phyloP scores from a whole-genome alignment of 805 yeast species.

The Candida broadrunensis region DNA sequence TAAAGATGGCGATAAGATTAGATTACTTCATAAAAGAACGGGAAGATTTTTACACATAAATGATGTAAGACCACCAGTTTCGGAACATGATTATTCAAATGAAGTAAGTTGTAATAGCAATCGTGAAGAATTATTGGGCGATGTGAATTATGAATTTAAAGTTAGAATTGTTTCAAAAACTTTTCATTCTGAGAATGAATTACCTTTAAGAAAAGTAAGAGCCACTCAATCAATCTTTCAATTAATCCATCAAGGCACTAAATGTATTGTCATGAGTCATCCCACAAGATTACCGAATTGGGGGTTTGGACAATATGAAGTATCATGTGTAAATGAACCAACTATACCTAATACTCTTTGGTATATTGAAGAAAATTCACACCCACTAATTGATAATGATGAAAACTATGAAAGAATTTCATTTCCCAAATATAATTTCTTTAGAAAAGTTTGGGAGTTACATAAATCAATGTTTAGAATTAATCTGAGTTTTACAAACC shows the following conservation, averaged over 20 bases:
- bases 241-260: conserved; percentile 61
- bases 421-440: conserved; percentile 30
- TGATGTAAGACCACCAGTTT: conserved; percentile 78
- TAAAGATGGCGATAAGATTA: conserved; percentile 53
- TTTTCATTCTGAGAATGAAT: conserved; percentile 29
- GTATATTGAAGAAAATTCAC: conserved; percentile 65
- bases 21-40: conserved; percentile 70
- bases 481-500: conserved; percentile 44
- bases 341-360: conserved; percentile 65
- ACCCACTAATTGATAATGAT: conserved; percentile 40
- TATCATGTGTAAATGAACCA: conserved; percentile 78
- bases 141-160: conserved; percentile 67
- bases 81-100: conserved; percentile 85
- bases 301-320: conserved; percentile 87
- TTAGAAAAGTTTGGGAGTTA: conserved; percentile 51
- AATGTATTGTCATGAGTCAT: conserved; percentile 76
- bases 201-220: conserved; percentile 35
- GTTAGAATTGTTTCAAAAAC: conserved; percentile 44
- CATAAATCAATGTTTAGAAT: conserved; percentile 55
- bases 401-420: conserved; percentile 16
- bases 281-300: conserved; percentile 72
- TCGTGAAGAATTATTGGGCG: conserved; percentile 53
- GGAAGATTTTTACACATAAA: conserved; percentile 67
- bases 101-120: conserved; percentile 78
- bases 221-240: conserved; percentile 72